phyloP scores from a whole-genome alignment of 2,329 filamentous ascomycete genomes.

The Phaeosphaeria sp. region DNA sequence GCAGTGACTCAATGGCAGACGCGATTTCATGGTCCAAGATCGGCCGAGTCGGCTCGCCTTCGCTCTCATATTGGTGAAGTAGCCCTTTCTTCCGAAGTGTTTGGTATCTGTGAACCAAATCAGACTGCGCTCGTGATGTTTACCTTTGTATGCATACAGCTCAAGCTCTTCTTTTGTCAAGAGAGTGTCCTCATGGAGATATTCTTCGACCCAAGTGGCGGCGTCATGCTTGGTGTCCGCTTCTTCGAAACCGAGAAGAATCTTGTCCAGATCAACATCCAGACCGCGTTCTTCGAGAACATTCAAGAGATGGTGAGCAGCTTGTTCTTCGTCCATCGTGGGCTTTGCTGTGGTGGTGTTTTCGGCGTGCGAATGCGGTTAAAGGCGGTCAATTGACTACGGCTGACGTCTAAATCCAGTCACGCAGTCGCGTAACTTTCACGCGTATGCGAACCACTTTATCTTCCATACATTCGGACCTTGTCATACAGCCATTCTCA shows the following conservation, averaged over 20 bases:
- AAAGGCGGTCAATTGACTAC: conserved; percentile 18
- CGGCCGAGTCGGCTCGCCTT: conserved; percentile 49
- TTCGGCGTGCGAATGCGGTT: conserved; percentile 32
- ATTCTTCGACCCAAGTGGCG: conserved; percentile 55
- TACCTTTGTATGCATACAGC: conserved; percentile 53
- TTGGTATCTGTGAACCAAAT: conserved; percentile 34
- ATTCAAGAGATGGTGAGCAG: conserved; percentile 52
- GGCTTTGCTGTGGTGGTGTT: conserved; percentile 19
- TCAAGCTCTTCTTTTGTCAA: conserved; percentile 58
- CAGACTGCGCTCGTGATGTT: background rate
- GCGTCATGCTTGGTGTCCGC: conserved; percentile 50
- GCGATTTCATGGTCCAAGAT: conserved; percentile 67
- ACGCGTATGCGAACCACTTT: conserved; percentile 35
- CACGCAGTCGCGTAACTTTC: conserved; percentile 40
- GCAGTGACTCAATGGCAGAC: conserved; percentile 68
- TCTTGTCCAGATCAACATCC: conserved; percentile 52
- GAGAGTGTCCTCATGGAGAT: conserved; percentile 54
- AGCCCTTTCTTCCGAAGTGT: conserved; percentile 42
- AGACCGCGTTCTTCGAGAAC: conserved; percentile 55
- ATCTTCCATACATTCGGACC: background rate
- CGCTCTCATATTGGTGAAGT: conserved; percentile 38
- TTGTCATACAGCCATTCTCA: background rate
- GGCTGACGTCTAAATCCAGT: conserved; percentile 24
- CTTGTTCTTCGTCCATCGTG: conserved; percentile 43
- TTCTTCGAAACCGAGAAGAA: conserved; percentile 57